phyloP scores from a whole-genome alignment of 441 rosid genomes.

The Capsella rubella region DNA sequence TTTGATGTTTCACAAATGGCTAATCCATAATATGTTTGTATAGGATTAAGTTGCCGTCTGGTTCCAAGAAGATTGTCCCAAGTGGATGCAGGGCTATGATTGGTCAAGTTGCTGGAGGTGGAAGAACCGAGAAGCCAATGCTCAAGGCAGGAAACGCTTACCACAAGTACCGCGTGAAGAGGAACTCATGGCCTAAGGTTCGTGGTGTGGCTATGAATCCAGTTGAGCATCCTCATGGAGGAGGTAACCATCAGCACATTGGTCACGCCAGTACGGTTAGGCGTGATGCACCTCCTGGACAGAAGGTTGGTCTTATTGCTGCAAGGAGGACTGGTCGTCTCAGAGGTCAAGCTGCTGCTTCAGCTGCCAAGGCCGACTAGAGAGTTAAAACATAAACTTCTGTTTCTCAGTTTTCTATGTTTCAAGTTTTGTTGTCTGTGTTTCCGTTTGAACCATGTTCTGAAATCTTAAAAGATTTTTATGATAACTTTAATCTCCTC shows the following conservation, averaged over 20 bases:
- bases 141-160: conserved; percentile 93
- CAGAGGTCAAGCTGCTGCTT: conserved; percentile 92
- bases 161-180: conserved; percentile 91
- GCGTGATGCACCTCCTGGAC: conserved; percentile 93
- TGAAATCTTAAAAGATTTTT: not conserved
- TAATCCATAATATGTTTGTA: not conserved
- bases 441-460: conserved; percentile 15
- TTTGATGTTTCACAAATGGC: not conserved
- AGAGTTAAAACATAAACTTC: conserved; percentile 24
- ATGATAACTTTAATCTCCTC: not conserved
- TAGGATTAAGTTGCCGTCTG: conserved; percentile 83
- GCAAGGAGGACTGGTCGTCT: conserved; percentile 96
- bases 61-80: conserved; percentile 79
- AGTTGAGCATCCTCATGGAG: conserved; percentile 98
- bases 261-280: conserved; percentile 93
- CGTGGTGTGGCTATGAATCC: conserved; percentile 99
- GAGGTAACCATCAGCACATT: conserved; percentile 96
- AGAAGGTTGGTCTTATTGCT: conserved; percentile 96
- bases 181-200: conserved; percentile 99
- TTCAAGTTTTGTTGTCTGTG: conserved; percentile 14
- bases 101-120: conserved; percentile 92
- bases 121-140: conserved; percentile 93
- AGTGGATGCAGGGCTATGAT: conserved; percentile 83
- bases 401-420: not conserved
- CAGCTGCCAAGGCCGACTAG: conserved; percentile 79